These are phyloP conservation scores for Aaosphaeria pasadenensis DNA, from an alignment of 2,329 filamentous ascomycete genomes.

Conservation along the genomic window DNA sequence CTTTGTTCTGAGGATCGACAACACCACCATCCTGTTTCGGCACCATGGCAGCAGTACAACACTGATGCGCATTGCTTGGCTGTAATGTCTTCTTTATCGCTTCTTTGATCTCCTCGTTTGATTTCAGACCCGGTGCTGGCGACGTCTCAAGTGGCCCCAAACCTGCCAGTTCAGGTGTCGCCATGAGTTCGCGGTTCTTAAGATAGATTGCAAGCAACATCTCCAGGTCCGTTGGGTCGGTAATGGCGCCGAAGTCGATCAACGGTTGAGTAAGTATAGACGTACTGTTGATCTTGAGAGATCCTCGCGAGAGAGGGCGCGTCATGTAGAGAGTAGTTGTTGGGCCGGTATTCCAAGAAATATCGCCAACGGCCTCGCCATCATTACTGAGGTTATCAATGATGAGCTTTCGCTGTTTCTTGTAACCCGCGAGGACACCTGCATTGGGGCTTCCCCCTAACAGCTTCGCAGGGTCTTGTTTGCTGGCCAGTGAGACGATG, in stretches of 20 bases:
- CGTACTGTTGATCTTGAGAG: slow-evolving; percentile 28
- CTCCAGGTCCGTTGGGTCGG: slow-evolving; percentile 29
- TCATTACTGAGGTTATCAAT: slow-evolving; percentile 10
- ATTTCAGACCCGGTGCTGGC: slow-evolving; percentile 18
- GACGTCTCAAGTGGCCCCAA: slow-evolving; percentile 28
- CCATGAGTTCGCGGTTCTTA: slow-evolving; percentile 30
- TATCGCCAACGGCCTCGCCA: slow-evolving; percentile 17
- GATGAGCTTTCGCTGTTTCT: slow-evolving; percentile 20
- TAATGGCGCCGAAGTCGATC: slow-evolving; percentile 25
- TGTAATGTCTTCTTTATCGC: slow-evolving; percentile 5
- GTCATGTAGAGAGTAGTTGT: slow-evolving; percentile 24
- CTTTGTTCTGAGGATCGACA: slow-evolving; percentile 12
- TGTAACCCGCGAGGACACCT: slow-evolving; percentile 21
- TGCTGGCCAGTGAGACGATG: slow-evolving; percentile 8
- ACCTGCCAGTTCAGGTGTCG: slow-evolving; percentile 23
- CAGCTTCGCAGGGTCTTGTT: slow-evolving; percentile 3
- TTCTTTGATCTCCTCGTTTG: slow-evolving; percentile 6
- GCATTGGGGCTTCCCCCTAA: slow-evolving; percentile 9
- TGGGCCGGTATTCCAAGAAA: slow-evolving; percentile 19
- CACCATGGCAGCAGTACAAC: slow-evolving; percentile 22
- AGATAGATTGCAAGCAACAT: slow-evolving; percentile 28
- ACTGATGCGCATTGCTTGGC: slow-evolving; percentile 16
- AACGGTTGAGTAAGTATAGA: slow-evolving; percentile 20
- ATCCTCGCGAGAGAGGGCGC: slow-evolving; percentile 33
- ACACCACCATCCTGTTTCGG: slow-evolving; percentile 13